A percentile compares a stretch with the other conserved stretches of the same genome.
Evolutionary conservation across 768 basidiomycete genomes (phyloP).

Genomic region (Paxillus rubicundulus): DNA sequence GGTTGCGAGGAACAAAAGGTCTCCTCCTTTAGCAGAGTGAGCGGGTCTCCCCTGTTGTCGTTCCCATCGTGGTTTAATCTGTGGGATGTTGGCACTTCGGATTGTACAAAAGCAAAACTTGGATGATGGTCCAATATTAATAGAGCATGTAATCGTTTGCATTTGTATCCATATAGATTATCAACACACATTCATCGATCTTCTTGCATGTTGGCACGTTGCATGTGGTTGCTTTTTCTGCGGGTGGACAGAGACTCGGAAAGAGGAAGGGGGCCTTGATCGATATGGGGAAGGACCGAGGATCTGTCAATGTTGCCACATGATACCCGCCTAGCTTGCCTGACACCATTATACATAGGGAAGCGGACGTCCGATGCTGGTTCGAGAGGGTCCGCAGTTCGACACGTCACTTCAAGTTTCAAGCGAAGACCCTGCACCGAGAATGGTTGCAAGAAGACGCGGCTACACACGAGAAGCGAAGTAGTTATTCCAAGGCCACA

Average conservation of each 20-base stretch:
- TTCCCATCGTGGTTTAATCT: conserved; percentile 11
- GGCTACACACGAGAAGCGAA: conserved; percentile 17
- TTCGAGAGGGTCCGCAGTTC: no score
- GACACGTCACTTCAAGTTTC: no score
- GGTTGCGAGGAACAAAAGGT: conserved; percentile 34
- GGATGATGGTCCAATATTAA: conserved; percentile 3
- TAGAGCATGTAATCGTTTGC: conserved; percentile 18
- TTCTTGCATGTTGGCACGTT: neutral
- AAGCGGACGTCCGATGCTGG: no score
- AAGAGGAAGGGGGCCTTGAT: neutral
- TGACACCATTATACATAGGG: no score
- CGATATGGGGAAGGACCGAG: neutral
- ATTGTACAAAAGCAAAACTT: neutral
- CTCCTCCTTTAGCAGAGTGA: conserved; percentile 25
- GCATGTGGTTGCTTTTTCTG: neutral
- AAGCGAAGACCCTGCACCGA: neutral
- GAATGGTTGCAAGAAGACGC: conserved; percentile 8
- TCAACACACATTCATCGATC: conserved; percentile 4
- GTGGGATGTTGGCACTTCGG: neutral
- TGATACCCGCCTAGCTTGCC: neutral
- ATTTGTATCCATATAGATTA: conserved; percentile 21
- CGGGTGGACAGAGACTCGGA: neutral
- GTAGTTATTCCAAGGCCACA: conserved; percentile 27
- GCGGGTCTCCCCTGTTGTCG: conserved; percentile 19
- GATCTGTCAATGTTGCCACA: neutral